Evolutionary conservation across 2,329 filamentous ascomycete species (phyloP).

Genomic region (Xylariaceae sp.): DNA sequence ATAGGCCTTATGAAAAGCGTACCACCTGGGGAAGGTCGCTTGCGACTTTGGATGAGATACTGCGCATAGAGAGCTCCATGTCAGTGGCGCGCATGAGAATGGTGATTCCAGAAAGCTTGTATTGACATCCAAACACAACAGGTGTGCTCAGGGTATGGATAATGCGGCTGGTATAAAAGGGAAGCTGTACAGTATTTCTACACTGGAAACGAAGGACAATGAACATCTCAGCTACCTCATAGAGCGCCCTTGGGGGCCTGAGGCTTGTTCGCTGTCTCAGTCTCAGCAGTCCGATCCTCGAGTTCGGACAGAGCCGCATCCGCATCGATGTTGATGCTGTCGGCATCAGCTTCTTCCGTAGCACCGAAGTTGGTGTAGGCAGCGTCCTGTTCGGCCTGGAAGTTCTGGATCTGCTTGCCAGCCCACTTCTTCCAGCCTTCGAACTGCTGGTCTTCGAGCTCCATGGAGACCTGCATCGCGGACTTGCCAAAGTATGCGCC

Average conservation of each 20-base stretch:
- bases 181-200: constrained; percentile 28
- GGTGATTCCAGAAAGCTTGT: not conserved
- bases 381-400: constrained; percentile 24
- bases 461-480: constrained; percentile 69
- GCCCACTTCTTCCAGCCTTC: constrained; percentile 68
- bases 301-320: constrained; percentile 8
- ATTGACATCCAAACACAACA: not conserved
- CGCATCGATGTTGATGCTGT: constrained; percentile 5
- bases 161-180: constrained; percentile 16
- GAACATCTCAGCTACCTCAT: not conserved
- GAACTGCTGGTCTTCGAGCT: constrained; percentile 72
- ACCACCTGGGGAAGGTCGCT: too few species aligned
- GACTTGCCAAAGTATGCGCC: constrained; percentile 86
- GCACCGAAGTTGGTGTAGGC: constrained; percentile 26
- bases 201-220: constrained; percentile 15
- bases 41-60: too few species aligned
- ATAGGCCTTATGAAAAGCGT: not conserved
- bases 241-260: not conserved
- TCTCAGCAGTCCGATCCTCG: not conserved
- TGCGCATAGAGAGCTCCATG: too few species aligned
- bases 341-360: constrained; percentile 18
- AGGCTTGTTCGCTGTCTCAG: not conserved
- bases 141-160: not conserved
- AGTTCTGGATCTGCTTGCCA: constrained; percentile 23
- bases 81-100: too few species aligned